Evolutionary conservation across 2,329 filamentous ascomycete genomes (phyloP).

Genomic region (Phaeosphaeria sp.): DNA sequence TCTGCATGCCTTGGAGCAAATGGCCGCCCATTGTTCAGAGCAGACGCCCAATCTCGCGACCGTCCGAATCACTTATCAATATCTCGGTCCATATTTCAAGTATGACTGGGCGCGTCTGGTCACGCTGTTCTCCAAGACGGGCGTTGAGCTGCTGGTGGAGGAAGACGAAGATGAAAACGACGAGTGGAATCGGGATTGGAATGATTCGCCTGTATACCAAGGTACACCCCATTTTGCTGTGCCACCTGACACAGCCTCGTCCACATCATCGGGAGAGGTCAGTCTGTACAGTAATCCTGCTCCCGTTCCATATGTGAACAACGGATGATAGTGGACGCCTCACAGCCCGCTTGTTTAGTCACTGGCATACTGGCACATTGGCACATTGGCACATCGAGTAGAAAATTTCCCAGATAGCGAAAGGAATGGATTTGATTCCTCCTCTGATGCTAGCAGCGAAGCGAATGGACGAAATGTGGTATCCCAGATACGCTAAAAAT

Average conservation of each 20-base stretch:
- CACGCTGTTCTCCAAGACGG: conserved; percentile 5
- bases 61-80: conserved; percentile 12
- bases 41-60: conserved; percentile 12
- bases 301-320: not conserved
- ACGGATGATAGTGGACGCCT: not conserved
- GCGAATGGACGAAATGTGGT: not conserved
- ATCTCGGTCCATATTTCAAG: conserved; percentile 1
- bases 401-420: no score
- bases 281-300: conserved; percentile 17
- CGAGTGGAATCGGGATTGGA: not conserved
- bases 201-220: not conserved
- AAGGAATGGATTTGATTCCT: not conserved
- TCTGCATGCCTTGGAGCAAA: conserved; percentile 18
- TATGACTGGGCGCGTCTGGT: conserved; percentile 22
- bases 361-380: not conserved
- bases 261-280: conserved; percentile 20
- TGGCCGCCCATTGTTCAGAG: conserved; percentile 11
- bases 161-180: conserved; percentile 1
- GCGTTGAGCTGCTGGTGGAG: conserved; percentile 15
- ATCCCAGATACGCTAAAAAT: not conserved
- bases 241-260: conserved; percentile 5
- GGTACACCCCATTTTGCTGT: not conserved
- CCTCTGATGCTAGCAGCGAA: not conserved
- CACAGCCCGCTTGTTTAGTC: not conserved
- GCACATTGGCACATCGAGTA: no score